phyloP scores from a whole-genome alignment of 306 rosid genomes.

The Hylodesmum podocarpum region DNA sequence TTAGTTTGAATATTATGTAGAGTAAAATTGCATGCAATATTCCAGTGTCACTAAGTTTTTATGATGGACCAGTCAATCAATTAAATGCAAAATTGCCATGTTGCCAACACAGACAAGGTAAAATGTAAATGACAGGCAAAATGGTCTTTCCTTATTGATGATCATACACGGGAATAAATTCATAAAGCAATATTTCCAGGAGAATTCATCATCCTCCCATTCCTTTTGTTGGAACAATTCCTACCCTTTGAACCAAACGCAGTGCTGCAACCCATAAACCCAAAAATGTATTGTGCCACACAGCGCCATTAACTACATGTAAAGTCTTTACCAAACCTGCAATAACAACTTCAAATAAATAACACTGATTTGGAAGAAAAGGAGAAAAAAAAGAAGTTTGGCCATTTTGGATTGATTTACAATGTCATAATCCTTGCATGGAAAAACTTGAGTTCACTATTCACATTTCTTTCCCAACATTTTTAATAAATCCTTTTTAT shows the following conservation, averaged over 20 bases:
- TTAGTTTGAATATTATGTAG: background rate
- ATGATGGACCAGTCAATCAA: background rate
- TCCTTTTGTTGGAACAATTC: slow-evolving; percentile 28
- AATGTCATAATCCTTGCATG: background rate
- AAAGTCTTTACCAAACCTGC: slow-evolving; percentile 82
- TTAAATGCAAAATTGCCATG: slow-evolving; percentile 16
- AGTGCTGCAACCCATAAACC: slow-evolving; percentile 90
- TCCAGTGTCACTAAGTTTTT: background rate
- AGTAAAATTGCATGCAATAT: slow-evolving; percentile 25
- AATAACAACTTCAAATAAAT: slow-evolving; percentile 38
- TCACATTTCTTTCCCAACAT: slow-evolving; percentile 2
- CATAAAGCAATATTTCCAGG: slow-evolving; percentile 13
- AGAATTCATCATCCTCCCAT: slow-evolving; percentile 19
- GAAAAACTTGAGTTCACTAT: background rate
- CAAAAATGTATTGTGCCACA: slow-evolving; percentile 84
- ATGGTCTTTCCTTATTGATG: slow-evolving; percentile 11
- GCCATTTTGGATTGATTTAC: slow-evolving; percentile 13
- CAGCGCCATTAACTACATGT: slow-evolving; percentile 66
- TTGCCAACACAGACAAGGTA: slow-evolving; percentile 12
- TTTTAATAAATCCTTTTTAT: background rate
- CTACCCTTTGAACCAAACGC: slow-evolving; percentile 91
- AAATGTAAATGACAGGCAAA: slow-evolving; percentile 19
- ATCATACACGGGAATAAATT: slow-evolving; percentile 23
- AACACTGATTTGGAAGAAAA: background rate
- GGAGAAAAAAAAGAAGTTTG: background rate